Percentiles rank a stretch among this genome's conserved stretches.
Evolutionary conservation across 768 basidiomycete species (phyloP).

Genomic region (Lactarius sp.): DNA sequence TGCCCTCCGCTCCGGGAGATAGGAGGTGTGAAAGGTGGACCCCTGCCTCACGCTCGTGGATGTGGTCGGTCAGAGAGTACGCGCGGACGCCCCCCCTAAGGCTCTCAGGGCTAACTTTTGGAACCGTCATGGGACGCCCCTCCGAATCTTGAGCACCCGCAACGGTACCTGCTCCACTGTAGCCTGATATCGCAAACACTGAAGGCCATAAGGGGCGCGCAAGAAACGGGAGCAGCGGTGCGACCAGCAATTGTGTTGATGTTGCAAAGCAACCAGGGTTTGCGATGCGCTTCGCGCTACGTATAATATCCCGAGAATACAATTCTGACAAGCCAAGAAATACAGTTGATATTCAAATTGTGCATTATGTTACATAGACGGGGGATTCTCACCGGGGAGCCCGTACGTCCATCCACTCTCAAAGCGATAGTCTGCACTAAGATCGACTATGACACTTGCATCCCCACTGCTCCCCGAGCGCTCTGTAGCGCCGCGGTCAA

Average conservation of each 20-base stretch:
- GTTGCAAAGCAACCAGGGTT: constrained; percentile 99
- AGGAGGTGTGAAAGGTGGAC: constrained; percentile 71
- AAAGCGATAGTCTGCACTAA: constrained; percentile 94
- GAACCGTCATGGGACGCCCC: constrained; percentile 66
- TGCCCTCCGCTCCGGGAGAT: constrained; percentile 29
- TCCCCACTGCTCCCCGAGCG: constrained; percentile 38
- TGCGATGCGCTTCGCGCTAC: constrained; percentile 76
- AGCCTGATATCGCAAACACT: constrained; percentile 90
- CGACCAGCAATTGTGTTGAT: constrained; percentile 85
- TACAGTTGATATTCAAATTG: constrained; percentile 34
- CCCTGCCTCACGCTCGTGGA: constrained; percentile 95
- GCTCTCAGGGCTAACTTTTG: constrained; percentile 77
- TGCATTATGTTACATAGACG: constrained; percentile 35
- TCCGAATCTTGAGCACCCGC: constrained; percentile 56
- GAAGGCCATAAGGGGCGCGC: constrained; percentile 61
- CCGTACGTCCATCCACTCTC: constrained; percentile 96
- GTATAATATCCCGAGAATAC: constrained; percentile 69
- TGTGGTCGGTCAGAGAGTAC: constrained; percentile 93
- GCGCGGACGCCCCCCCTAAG: constrained; percentile 74
- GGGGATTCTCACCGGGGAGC: constrained; percentile 85
- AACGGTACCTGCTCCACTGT: constrained; percentile 91
- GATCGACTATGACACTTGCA: constrained; percentile 81
- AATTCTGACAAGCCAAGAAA: constrained; percentile 55
- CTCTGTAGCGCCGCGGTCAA: constrained; percentile 68
- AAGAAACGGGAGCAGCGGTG: constrained; percentile 76